Conservation (phyloP, 2,329 filamentous ascomycete genomes). For the Esteya vermicola region DNA sequence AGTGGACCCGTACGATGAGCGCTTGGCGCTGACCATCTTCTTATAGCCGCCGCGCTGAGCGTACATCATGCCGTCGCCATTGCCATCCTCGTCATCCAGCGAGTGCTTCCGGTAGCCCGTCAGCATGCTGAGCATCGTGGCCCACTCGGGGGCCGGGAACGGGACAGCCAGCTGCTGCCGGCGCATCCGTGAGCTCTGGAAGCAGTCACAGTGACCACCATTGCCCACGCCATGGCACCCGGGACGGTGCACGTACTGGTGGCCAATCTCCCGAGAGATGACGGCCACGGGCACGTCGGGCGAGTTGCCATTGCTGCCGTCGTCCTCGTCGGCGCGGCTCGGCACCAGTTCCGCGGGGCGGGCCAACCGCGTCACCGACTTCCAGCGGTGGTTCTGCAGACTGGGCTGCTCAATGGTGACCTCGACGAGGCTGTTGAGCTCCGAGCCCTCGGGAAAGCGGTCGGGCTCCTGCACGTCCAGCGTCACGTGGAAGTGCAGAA, state of each 20-base stretch:
- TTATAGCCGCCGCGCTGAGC: constrained; percentile 1
- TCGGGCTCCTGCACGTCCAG: constrained; percentile 43
- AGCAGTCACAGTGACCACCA: constrained; percentile 31
- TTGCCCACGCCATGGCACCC: constrained; percentile 26
- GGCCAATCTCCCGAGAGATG: constrained; percentile 34
- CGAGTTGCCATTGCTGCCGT: constrained; percentile 1
- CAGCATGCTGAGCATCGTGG: constrained; percentile 41
- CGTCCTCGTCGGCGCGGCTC: constrained; percentile 2
- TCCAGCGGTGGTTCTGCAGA: constrained; percentile 44
- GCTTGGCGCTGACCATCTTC: constrained; percentile 6
- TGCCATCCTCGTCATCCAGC: constrained; percentile 7
- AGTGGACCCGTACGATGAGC: constrained; percentile 9
- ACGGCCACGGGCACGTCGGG: constrained; percentile 20
- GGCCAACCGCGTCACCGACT: constrained; percentile 42
- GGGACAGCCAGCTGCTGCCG: constrained; percentile 37
- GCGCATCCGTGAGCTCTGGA: constrained; percentile 24
- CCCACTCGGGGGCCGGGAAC: constrained; percentile 44
- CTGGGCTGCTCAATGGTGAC: constrained; percentile 39
- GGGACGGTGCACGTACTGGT: constrained; percentile 31
- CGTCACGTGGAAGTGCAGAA: constrained; percentile 48
- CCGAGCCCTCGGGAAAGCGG: constrained; percentile 43
- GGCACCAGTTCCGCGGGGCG: constrained; percentile 38
- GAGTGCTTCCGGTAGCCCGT: constrained; percentile 33
- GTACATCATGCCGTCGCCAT: constrained; percentile 1
- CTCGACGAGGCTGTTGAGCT: constrained; percentile 44